phyloP scores from a whole-genome alignment of 345 rosid genomes.

The Mangifera indica region DNA sequence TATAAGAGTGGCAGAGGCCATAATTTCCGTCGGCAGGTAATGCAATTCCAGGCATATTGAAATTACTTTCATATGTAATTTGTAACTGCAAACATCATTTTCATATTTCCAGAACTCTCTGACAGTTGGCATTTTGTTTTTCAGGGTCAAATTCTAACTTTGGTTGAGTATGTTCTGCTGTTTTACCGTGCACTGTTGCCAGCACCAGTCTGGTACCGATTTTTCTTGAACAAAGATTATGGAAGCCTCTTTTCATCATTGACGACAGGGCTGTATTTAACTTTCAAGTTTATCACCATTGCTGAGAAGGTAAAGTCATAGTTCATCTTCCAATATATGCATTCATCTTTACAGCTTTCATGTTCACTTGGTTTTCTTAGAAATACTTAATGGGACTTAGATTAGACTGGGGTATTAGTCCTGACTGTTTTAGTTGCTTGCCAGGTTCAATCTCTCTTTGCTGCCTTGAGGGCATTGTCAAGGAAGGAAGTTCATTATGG shows the following conservation, averaged over 20 bases:
- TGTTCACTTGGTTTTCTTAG: background rate
- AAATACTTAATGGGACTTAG: background rate
- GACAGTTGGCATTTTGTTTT: slow-evolving; percentile 19
- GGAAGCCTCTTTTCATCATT: slow-evolving; percentile 86
- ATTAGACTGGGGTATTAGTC: background rate
- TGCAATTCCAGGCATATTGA: background rate
- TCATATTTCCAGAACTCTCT: slow-evolving; percentile 8
- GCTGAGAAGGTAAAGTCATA: slow-evolving; percentile 81
- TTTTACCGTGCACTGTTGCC: slow-evolving; percentile 79
- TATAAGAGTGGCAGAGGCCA: slow-evolving; percentile 54
- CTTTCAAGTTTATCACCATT: slow-evolving; percentile 79
- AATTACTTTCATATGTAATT: background rate
- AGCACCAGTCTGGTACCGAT: slow-evolving; percentile 89
- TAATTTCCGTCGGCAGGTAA: slow-evolving; percentile 57
- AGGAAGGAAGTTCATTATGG: slow-evolving; percentile 60
- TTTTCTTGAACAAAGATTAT: slow-evolving; percentile 80
- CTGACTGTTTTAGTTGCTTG: slow-evolving; percentile 4
- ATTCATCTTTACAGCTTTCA: background rate
- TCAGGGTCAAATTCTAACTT: slow-evolving; percentile 82
- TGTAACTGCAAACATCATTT: background rate
- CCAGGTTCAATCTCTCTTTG: slow-evolving; percentile 52
- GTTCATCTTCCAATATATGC: background rate
- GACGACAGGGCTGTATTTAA: slow-evolving; percentile 76
- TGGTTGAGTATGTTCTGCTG: slow-evolving; percentile 67
- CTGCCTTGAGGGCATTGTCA: slow-evolving; percentile 49